These are phyloP conservation scores for Polytrichum formosum DNA, from an alignment of 225 moss, liverwort and hornwort species.

Conservation along the genomic window DNA sequence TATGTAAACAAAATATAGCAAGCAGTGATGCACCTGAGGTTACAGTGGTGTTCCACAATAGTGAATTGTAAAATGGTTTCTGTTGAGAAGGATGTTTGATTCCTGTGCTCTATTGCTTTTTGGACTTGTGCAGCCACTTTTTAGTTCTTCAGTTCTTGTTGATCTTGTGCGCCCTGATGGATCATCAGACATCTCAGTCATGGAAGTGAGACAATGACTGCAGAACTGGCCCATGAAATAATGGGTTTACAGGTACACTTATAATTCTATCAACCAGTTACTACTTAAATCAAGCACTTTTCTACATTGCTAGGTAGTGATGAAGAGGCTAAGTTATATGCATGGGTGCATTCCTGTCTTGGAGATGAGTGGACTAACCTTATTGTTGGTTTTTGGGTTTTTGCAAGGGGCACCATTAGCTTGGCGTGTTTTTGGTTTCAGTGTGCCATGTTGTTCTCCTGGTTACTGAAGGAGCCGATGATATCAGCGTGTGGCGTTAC, in stretches of 20 bases:
- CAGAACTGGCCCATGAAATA: constrained; percentile 86
- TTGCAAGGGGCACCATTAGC: constrained; percentile 77
- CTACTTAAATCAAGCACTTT: neutral
- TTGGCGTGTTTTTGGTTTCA: constrained; percentile 88
- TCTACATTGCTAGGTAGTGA: no score
- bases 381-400: constrained; percentile 33
- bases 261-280: neutral
- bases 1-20: no score
- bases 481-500: constrained; percentile 83
- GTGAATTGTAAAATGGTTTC: no score
- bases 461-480: constrained; percentile 80
- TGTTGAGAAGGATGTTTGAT: no score
- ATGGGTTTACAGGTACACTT: constrained; percentile 78
- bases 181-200: constrained; percentile 60
- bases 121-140: constrained; percentile 65
- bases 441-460: constrained; percentile 91
- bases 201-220: constrained; percentile 74
- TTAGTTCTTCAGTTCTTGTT: constrained; percentile 80
- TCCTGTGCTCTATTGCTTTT: no score
- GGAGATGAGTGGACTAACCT: constrained; percentile 24
- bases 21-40: no score
- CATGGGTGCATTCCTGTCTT: neutral
- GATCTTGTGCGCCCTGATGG: constrained; percentile 97
- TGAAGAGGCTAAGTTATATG: neutral
- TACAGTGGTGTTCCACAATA: no score